Percentiles rank a stretch among this genome's conserved stretches.
phyloP scores from a whole-genome alignment of 352 stramenopile genomes.

The Pythium periplocum region DNA sequence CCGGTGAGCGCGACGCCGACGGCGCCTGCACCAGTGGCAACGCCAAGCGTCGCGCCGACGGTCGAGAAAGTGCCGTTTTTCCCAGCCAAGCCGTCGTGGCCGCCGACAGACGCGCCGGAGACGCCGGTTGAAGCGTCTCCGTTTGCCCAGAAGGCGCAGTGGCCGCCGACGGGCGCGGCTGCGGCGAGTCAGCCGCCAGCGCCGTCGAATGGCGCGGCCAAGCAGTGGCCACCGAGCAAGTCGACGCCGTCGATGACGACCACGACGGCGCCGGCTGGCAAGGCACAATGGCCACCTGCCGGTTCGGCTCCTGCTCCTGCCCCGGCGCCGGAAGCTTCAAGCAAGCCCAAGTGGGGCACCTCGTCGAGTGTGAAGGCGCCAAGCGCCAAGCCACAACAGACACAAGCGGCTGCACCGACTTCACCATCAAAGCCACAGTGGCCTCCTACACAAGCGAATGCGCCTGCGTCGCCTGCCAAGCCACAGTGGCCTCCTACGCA shows the following conservation, averaged over 20 bases:
- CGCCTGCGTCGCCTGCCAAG: constrained; percentile 19
- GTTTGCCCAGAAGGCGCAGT: constrained; percentile 53
- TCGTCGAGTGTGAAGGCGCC: background rate
- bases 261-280: background rate
- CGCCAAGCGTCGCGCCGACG: background rate
- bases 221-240: too few species aligned
- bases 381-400: constrained; percentile 25
- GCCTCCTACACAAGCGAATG: constrained; percentile 8
- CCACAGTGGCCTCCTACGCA: constrained; percentile 27
- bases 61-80: constrained; percentile 16
- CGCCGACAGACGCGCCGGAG: constrained; percentile 2
- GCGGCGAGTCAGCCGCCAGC: background rate
- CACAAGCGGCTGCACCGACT: constrained; percentile 12
- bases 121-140: constrained; percentile 11
- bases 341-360: background rate
- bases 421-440: constrained; percentile 28
- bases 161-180: constrained; percentile 23
- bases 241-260: background rate
- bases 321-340: background rate
- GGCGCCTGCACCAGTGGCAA: constrained; percentile 4
- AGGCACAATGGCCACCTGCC: constrained; percentile 35
- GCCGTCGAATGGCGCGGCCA: too few species aligned
- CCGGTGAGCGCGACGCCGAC: background rate
- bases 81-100: constrained; percentile 10
- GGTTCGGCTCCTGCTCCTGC: constrained; percentile 9